phyloP scores from a whole-genome alignment of 352 stramenopile genomes.

The Phytophthora sp. region DNA sequence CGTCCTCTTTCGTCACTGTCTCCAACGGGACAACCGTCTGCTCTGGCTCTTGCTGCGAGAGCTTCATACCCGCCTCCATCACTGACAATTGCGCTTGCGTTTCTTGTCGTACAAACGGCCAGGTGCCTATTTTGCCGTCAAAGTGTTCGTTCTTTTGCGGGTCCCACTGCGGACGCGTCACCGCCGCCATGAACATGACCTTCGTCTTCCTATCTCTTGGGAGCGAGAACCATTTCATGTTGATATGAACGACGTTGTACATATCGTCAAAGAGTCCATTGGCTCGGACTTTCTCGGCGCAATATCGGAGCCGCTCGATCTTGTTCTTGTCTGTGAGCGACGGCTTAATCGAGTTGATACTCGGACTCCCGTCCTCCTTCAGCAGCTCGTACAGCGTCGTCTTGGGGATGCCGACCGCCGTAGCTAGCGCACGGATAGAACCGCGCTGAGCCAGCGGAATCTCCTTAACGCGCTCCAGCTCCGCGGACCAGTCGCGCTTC shows the following conservation, averaged over 20 bases:
- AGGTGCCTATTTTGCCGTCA: conserved; percentile 55
- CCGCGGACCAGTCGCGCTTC: conserved; percentile 52
- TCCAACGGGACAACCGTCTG: conserved; percentile 34
- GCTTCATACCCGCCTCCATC: conserved; percentile 8
- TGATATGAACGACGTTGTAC: conserved; percentile 52
- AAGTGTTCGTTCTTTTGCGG: conserved; percentile 39
- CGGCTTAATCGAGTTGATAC: conserved; percentile 49
- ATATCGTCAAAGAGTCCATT: conserved; percentile 53
- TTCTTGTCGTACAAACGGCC: conserved; percentile 45
- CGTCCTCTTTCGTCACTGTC: conserved; percentile 47
- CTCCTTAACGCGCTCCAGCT: conserved; percentile 49
- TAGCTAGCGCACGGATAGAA: conserved; percentile 47
- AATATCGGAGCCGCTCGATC: conserved; percentile 45
- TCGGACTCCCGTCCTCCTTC: conserved; percentile 40
- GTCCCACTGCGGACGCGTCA: conserved; percentile 53
- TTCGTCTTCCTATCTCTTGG: conserved; percentile 44
- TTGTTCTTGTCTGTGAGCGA: conserved; percentile 54
- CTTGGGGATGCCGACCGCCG: conserved; percentile 51
- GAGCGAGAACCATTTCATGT: conserved; percentile 55
- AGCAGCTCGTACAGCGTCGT: conserved; percentile 52
- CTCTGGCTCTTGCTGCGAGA: background rate
- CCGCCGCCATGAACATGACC: conserved; percentile 54
- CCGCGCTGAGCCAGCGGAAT: conserved; percentile 46
- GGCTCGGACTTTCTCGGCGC: conserved; percentile 35
- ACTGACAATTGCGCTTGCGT: background rate